phyloP scores from a whole-genome alignment of 805 yeast genomes.

The Metschnikowia sp. region DNA sequence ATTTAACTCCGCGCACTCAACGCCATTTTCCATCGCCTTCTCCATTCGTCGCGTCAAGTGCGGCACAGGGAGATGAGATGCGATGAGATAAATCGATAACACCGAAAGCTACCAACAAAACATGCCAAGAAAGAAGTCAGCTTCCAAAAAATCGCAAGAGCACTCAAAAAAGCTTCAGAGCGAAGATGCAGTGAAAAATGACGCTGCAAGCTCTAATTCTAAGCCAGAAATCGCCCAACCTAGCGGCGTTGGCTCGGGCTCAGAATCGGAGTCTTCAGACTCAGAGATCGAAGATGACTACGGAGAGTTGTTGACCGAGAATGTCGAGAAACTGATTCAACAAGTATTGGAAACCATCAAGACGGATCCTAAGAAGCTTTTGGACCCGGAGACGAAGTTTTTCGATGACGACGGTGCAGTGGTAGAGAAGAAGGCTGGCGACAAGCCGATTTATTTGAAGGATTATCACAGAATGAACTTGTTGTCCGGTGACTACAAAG shows the following conservation, averaged over 20 bases:
- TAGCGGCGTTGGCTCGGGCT: slow-evolving; percentile 25
- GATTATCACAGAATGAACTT: slow-evolving; percentile 88
- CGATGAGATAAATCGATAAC: slow-evolving; percentile 11
- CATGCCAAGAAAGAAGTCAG: slow-evolving; percentile 89
- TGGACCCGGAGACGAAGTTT: slow-evolving; percentile 68
- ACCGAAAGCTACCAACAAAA: neutral
- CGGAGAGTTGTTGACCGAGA: slow-evolving; percentile 84
- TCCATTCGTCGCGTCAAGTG: neutral
- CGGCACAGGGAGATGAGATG: neutral
- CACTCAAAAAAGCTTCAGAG: slow-evolving; percentile 16
- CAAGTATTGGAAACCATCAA: slow-evolving; percentile 70
- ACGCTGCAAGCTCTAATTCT: too few species aligned
- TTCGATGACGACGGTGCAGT: slow-evolving; percentile 61
- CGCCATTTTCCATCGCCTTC: neutral
- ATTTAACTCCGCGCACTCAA: neutral
- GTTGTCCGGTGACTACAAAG: slow-evolving; percentile 59
- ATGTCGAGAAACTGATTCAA: slow-evolving; percentile 75
- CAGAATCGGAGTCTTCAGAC: slow-evolving; percentile 34
- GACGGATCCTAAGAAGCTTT: slow-evolving; percentile 59
- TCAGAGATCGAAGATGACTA: slow-evolving; percentile 84
- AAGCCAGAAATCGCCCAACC: slow-evolving; percentile 21
- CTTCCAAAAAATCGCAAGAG: slow-evolving; percentile 65
- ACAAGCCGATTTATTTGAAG: slow-evolving; percentile 79
- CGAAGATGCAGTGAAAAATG: too few species aligned
- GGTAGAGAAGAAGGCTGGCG: slow-evolving; percentile 12